These are phyloP conservation scores for Diaporthe aspalathi DNA, from an alignment of 2,329 filamentous ascomycete species.

Conservation along the genomic window DNA sequence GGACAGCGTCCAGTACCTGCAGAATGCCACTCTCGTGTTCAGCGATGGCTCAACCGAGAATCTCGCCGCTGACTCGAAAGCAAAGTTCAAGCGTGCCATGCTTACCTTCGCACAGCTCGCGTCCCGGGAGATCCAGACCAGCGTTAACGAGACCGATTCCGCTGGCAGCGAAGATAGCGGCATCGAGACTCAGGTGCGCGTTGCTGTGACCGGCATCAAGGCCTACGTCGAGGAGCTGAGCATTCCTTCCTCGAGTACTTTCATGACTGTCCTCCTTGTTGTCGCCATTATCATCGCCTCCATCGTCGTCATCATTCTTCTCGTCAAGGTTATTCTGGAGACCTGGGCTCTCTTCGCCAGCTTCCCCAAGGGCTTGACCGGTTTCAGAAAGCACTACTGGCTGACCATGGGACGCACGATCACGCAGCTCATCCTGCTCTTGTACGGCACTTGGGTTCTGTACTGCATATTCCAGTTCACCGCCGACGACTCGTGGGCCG, in stretches of 20 bases:
- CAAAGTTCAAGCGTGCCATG: constrained; percentile 67
- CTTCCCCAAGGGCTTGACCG: constrained; percentile 81
- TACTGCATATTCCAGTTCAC: constrained; percentile 98
- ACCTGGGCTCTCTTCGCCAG: constrained; percentile 89
- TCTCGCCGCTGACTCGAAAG: constrained; percentile 47
- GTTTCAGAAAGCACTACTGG: constrained; percentile 98
- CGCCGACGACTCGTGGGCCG: constrained; percentile 92
- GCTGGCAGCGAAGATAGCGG: constrained; percentile 39
- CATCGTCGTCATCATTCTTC: constrained; percentile 86
- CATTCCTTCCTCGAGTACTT: constrained; percentile 90
- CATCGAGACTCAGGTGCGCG: constrained; percentile 49
- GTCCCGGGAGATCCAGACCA: constrained; percentile 63
- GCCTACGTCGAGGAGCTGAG: constrained; percentile 85
- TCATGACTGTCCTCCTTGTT: constrained; percentile 93
- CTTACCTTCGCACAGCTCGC: constrained; percentile 61
- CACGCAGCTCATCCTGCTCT: constrained; percentile 87
- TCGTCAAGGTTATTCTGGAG: constrained; percentile 93
- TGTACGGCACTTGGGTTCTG: constrained; percentile 95
- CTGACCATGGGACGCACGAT: constrained; percentile 88
- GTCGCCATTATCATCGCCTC: constrained; percentile 88
- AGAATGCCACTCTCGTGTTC: constrained; percentile 81
- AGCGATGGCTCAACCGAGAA: constrained; percentile 67
- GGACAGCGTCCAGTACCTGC: constrained; percentile 80
- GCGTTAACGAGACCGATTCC: constrained; percentile 52
- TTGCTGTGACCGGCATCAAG: constrained; percentile 79